A percentile compares a stretch with the other conserved stretches of the same genome.
Conservation (phyloP, 768 basidiomycete genomes). For the Phaffia tasmanica region DNA sequence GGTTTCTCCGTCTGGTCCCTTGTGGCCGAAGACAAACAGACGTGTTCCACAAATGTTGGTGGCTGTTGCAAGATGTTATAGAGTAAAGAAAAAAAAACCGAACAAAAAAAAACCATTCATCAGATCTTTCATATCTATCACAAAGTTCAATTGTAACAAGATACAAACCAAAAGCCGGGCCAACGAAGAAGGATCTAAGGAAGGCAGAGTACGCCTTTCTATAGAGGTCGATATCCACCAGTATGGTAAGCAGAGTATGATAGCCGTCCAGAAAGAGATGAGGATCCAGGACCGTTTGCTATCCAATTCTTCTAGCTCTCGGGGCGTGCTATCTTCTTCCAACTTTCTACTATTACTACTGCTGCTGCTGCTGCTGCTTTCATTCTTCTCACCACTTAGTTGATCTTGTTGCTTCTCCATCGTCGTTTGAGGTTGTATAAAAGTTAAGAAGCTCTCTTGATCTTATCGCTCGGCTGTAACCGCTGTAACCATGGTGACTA, state of each 20-base stretch:
- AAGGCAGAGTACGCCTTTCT: conserved; percentile 50
- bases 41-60: neutral
- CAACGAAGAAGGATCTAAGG: conserved; percentile 34
- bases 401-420: too few relatives aligned
- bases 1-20: too few relatives aligned
- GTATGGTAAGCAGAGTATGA: conserved; percentile 67
- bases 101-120: neutral
- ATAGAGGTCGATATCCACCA: conserved; percentile 95
- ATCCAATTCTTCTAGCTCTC: conserved; percentile 18
- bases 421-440: neutral
- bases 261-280: conserved; percentile 62
- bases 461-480: too few relatives aligned
- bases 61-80: neutral
- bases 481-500: too few relatives aligned
- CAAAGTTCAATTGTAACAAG: neutral
- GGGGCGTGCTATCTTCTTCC: neutral
- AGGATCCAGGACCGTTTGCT: conserved; percentile 52
- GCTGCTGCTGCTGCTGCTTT: too few relatives aligned
- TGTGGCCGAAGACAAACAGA: neutral
- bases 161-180: neutral
- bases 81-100: neutral
- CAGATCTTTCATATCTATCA: neutral
- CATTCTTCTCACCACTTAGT: too few relatives aligned
- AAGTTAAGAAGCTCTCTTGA: too few relatives aligned
- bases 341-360: too few relatives aligned